Evolutionary conservation across 768 basidiomycete genomes (phyloP), one percentile per base, ranked within the genome.

Genomic region (Paxillus ammoniavirescens): DNA sequence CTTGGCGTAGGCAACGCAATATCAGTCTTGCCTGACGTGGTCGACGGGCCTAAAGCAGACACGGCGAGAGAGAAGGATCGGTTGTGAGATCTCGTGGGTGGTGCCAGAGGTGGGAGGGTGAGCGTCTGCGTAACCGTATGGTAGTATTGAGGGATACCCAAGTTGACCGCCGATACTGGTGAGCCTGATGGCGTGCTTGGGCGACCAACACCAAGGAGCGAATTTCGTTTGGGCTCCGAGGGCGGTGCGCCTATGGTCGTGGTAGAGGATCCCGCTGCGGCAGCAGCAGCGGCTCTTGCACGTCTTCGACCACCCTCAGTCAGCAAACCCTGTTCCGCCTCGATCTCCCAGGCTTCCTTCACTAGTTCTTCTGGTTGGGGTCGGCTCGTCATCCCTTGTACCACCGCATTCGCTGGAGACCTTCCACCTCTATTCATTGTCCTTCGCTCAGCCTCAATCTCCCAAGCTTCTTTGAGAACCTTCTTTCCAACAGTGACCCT

Each of bases 281-380:
- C 74, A 0, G 80, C 59, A 0, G 56, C 63, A 1, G 49, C 56
- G 13, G 83, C 86, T 53, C 84, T 73, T 18, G 84, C 83, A 17
- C 86, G 78, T 35, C 88, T 73, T 59, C 78, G 81, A 15, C 84
- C 87, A 17, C 87, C 90, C 60, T 91, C 91, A 0, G 88, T 88
- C 30, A 86, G 63, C 45, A 91, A 65, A 1, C 87, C 88, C 54
- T 84, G 84, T 61, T 91, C 88, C 0, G 86, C 87, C 54, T 89
- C 88, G 30, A 87, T 76, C 59, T 91, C 90, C 89, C 89, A 91
- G n/a, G 76, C 65, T 62, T 91, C 90, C 62, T 87, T 90, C 10
- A 74, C 61, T 0, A 77, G 67, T 41, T 73, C 77, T 47, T 63
- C 52, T 28, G 17, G 53, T 15, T 49, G 37, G 31, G 8, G 44